Evolutionary conservation across 768 basidiomycete genomes (phyloP).

Genomic region (Piloderma croceum): DNA sequence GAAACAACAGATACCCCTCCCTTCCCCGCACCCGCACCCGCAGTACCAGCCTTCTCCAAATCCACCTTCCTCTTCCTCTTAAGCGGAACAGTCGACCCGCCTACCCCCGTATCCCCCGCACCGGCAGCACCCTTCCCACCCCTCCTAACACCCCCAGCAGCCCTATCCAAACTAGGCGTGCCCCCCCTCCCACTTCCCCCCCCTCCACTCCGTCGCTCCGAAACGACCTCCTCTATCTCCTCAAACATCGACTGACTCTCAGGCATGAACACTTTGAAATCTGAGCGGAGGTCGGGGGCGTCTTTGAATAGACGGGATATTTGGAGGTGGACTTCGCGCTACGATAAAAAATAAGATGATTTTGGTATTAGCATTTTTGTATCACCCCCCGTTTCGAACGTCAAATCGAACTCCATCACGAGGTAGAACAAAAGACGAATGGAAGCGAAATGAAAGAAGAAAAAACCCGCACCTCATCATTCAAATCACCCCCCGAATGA

Average conservation of each 20-base stretch:
- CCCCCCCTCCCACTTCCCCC: constrained; percentile 16
- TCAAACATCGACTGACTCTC: constrained; percentile 45
- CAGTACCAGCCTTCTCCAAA: constrained; percentile 37
- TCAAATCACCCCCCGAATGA: constrained; percentile 53
- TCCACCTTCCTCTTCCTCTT: constrained; percentile 66
- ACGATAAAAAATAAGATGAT: constrained; percentile 2
- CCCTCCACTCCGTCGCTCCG: no score
- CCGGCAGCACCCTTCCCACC: constrained; percentile 18
- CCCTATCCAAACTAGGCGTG: constrained; percentile 31
- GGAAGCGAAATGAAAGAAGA: constrained; percentile 10
- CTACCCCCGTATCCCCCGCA: constrained; percentile 23
- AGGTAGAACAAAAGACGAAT: constrained; percentile 1
- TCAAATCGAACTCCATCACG: no score
- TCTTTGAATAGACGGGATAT: constrained; percentile 70
- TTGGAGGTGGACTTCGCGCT: constrained; percentile 66
- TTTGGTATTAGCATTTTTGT: no score
- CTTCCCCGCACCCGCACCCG: no score
- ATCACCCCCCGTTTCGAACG: no score
- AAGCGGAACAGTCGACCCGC: constrained; percentile 41
- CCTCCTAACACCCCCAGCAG: constrained; percentile 1
- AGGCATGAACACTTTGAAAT: constrained; percentile 73
- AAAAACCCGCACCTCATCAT: constrained; percentile 45
- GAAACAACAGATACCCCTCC: no score
- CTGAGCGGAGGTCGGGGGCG: constrained; percentile 65
- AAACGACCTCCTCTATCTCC: constrained; percentile 37